phyloP scores from a whole-genome alignment of 345 rosid genomes.

The Combretum micranthum region DNA sequence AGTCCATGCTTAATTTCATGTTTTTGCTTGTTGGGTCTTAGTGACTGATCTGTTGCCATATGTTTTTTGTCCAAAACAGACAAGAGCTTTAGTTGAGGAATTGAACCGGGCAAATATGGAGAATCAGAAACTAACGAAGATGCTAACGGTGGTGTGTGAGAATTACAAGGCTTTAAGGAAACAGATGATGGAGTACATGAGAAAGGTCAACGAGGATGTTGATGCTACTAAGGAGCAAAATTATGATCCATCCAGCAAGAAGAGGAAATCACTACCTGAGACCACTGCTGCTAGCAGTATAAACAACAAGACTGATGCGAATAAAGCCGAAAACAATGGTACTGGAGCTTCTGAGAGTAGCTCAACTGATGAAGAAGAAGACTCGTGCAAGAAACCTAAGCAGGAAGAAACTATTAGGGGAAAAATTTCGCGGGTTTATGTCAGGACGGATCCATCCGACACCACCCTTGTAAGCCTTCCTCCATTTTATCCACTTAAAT shows the following conservation, averaged over 20 bases:
- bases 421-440: constrained; percentile 48
- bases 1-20: background rate
- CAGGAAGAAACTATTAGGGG: constrained; percentile 64
- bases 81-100: constrained; percentile 52
- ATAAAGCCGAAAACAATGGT: constrained; percentile 14
- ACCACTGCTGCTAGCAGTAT: no score
- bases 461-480: constrained; percentile 51
- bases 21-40: no score
- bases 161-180: constrained; percentile 57
- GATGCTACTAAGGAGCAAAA: constrained; percentile 25
- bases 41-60: background rate
- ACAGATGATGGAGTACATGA: constrained; percentile 44
- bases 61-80: constrained; percentile 17
- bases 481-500: background rate
- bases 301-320: constrained; percentile 19
- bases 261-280: constrained; percentile 41
- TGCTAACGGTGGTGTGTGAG: constrained; percentile 62
- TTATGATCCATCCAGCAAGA: constrained; percentile 40
- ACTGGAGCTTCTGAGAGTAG: constrained; percentile 69
- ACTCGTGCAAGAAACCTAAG: constrained; percentile 40
- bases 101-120: constrained; percentile 63
- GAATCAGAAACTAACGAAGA: constrained; percentile 77
- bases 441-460: constrained; percentile 60
- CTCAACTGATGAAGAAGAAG: constrained; percentile 73
- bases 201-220: constrained; percentile 16